These are phyloP conservation scores for Fraxinus ornus DNA, from an alignment of 305 asterid genomes.

Conservation along the genomic window DNA sequence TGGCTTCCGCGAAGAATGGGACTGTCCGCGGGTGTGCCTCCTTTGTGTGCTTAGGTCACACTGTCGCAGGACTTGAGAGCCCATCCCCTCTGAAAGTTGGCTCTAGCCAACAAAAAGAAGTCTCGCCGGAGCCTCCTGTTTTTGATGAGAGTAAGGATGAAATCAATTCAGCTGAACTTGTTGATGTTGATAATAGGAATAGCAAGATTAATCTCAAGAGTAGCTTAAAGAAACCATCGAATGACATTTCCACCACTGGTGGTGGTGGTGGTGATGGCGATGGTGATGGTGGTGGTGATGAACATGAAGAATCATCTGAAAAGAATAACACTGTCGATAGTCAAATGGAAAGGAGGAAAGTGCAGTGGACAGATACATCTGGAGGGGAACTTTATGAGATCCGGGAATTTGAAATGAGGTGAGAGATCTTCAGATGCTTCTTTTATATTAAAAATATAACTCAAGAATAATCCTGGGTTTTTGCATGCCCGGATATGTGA, in stretches of 20 bases:
- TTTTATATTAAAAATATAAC: not conserved
- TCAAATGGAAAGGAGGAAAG: constrained; percentile 60
- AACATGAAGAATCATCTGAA: constrained; percentile 32
- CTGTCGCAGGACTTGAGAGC: constrained; percentile 63
- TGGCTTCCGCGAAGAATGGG: constrained; percentile 77
- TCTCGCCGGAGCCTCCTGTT: constrained; percentile 35
- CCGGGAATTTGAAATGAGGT: constrained; percentile 89
- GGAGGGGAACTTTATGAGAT: constrained; percentile 82
- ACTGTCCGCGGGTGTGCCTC: constrained; percentile 76
- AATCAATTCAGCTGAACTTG: constrained; percentile 29
- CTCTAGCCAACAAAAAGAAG: constrained; percentile 58
- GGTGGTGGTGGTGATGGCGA: constrained; percentile 15
- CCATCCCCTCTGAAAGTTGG: constrained; percentile 67
- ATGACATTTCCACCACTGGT: constrained; percentile 28
- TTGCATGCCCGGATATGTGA: not conserved
- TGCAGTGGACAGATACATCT: constrained; percentile 74
- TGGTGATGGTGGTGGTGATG: constrained; percentile 27
- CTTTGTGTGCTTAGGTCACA: constrained; percentile 74
- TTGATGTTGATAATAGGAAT: constrained; percentile 33
- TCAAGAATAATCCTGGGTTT: not conserved
- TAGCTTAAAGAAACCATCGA: constrained; percentile 65
- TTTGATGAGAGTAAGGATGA: constrained; percentile 43
- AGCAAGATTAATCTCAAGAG: constrained; percentile 51
- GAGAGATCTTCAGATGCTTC: constrained; percentile 20
- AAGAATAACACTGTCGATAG: constrained; percentile 31